Base-by-base conservation (phyloP, 352 stramenopile species). In the Blastocystis sp. region DNA sequence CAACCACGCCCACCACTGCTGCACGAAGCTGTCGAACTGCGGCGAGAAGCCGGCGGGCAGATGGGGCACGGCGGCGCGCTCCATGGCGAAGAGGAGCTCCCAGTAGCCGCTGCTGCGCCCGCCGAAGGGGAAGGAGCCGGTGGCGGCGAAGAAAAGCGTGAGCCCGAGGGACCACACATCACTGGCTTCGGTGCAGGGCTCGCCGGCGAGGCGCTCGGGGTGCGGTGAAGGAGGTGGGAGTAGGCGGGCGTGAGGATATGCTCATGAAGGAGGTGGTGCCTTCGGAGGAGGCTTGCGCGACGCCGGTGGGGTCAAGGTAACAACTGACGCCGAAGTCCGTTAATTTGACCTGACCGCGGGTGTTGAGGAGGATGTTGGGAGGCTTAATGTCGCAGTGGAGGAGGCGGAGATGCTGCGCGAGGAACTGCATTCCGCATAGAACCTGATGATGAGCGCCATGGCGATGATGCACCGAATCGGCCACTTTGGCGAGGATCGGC, bases 351-450 rank as follows among this genome's bases (percentile, higher is more conserved):
- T 87, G 48, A 45, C 77, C 77, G 52, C 62, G 34, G 11, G 63
- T 89, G 17, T 66, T 89, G 14, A 91, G 76, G 17, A 91, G 87
- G 24, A 91, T 40, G 64, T 91, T 91, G 11, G 88, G 89, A 24
- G 89, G 89, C 63, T 91, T 91, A 1, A 91, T 54, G 66, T 91
- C 89, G 17, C 89, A 34, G 65, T 91, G 89, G 2, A 91, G 34
- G 24, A 91, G 84, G n/a, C 87, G 24, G 19, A 91, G 63, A 1
- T 65, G 21, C 6, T 14, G 43, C 66, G 91, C 89, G 3, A 91
- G 57, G 64, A 87, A 90, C 63, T 91, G 42, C 19, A 91, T 19
- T 2, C 70, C 89, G 21, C 24, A n/a, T 9, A 91, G 28, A 3
- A 89, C 74, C 66, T 91, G 48, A 7, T 7, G 43, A 19, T 64